Evolutionary conservation across 305 asterid genomes (phyloP).

Genomic region (Fraxinus sp.): DNA sequence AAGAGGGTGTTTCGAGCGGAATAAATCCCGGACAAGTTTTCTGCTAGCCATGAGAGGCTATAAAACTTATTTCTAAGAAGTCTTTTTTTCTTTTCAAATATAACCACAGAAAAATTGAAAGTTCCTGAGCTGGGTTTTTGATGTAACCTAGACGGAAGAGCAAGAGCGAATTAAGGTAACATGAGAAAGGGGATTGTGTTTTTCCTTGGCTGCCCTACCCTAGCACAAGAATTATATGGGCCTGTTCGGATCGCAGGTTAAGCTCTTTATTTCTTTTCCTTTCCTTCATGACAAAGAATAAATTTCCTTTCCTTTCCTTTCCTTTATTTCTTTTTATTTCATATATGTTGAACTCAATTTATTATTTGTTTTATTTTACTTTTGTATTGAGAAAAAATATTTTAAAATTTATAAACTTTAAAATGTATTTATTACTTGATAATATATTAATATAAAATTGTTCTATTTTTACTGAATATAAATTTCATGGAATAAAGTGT

Average conservation of each 20-base stretch:
- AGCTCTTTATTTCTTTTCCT: neutral
- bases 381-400: no score
- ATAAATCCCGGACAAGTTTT: constrained; percentile 65
- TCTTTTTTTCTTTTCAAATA: neutral
- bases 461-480: no score
- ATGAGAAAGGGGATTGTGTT: neutral
- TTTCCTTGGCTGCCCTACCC: neutral
- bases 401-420: no score
- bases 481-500: no score
- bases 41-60: constrained; percentile 55
- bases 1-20: constrained; percentile 42
- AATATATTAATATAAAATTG: no score
- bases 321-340: no score
- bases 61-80: neutral
- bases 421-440: no score
- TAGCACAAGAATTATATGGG: neutral
- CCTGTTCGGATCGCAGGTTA: neutral
- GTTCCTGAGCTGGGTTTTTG: neutral
- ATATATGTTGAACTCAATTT: no score
- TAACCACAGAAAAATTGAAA: neutral
- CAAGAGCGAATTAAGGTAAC: neutral
- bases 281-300: neutral
- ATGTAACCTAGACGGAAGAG: neutral
- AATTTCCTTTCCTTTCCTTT: no score
- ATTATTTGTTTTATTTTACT: no score